These are phyloP conservation scores for Abelmoschus esculentus DNA, from an alignment of 345 rosid genomes.

Conservation along the genomic window DNA sequence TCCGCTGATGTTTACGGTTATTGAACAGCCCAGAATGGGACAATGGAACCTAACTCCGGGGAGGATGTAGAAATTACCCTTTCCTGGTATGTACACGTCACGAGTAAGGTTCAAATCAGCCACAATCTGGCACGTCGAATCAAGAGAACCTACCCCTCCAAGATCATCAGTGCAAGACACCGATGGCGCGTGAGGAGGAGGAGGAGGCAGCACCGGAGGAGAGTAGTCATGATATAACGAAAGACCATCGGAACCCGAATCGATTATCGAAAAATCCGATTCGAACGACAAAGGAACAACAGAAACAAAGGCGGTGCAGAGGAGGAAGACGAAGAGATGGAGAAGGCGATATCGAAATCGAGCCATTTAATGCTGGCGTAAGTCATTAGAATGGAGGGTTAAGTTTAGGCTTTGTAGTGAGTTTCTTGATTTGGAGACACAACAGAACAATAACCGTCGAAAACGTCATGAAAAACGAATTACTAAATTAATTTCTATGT, in stretches of 20 bases:
- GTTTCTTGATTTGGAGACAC: conserved; percentile 23
- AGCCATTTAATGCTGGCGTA: conserved; percentile 47
- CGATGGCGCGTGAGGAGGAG: conserved; percentile 91
- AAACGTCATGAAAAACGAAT: conserved; percentile 17
- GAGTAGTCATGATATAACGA: conserved; percentile 86
- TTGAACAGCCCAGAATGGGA: conserved; percentile 54
- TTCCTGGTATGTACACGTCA: conserved; percentile 78
- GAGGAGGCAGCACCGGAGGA: conserved; percentile 94
- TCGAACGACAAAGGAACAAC: conserved; percentile 18
- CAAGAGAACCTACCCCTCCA: conserved; percentile 75
- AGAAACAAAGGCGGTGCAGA: conserved; percentile 20
- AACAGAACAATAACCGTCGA: conserved; percentile 5
- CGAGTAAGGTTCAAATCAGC: conserved; percentile 76
- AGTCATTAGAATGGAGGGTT: conserved; percentile 46
- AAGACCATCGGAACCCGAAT: conserved; percentile 33
- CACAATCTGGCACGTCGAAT: conserved; percentile 78
- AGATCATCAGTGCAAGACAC: conserved; percentile 87
- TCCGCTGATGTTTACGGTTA: conserved; percentile 69
- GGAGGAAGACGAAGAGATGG: conserved; percentile 13
- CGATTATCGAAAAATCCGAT: conserved; percentile 33
- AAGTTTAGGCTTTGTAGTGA: conserved; percentile 30
- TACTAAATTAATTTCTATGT: background rate
- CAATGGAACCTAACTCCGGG: conserved; percentile 74
- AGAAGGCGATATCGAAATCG: conserved; percentile 25
- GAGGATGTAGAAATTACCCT: conserved; percentile 64